A percentile compares a stretch with the other conserved stretches of the same genome.
Conservation (phyloP, 179 eudicot genomes). For the Beta lomatogona region DNA sequence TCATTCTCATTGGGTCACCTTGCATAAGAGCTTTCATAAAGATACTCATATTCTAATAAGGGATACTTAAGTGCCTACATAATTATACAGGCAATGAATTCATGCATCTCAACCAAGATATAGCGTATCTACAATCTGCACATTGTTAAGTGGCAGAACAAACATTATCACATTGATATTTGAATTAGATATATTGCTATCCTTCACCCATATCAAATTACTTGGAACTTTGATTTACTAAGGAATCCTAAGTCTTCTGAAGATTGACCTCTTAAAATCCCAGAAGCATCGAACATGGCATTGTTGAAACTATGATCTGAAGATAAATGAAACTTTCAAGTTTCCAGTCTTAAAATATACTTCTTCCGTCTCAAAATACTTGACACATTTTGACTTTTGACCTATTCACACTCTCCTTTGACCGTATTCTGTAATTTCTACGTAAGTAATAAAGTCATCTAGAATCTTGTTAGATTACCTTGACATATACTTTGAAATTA, state of each 20-base stretch:
- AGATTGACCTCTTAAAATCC: neutral
- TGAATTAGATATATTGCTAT: neutral
- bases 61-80: neutral
- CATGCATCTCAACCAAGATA: neutral
- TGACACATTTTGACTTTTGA: no score
- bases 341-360: neutral
- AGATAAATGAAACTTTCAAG: neutral
- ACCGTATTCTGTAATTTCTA: no score
- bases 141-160: neutral
- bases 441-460: no score
- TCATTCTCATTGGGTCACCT: neutral
- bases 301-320: neutral
- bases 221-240: neutral
- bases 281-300: neutral
- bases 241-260: neutral
- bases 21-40: neutral
- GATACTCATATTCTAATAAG: neutral
- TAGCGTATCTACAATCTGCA: neutral
- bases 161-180: neutral
- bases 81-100: neutral
- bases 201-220: neutral
- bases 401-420: no score
- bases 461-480: no score
- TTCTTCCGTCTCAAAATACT: no score
- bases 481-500: no score